These are phyloP conservation scores for Globisporangium cystogenes DNA, from an alignment of 352 stramenopile species.

Conservation along the genomic window DNA sequence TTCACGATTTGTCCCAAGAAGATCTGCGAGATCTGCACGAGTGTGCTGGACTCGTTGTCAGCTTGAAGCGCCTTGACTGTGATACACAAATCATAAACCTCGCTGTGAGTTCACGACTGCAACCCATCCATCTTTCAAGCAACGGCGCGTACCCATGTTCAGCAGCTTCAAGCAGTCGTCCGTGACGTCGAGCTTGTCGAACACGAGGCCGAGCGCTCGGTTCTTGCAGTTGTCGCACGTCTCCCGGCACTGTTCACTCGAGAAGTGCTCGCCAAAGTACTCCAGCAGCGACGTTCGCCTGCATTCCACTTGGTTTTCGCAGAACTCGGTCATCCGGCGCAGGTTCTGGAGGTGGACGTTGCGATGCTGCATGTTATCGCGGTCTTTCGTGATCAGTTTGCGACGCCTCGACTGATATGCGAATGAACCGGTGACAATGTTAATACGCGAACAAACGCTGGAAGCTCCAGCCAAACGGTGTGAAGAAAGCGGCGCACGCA, in stretches of 20 bases:
- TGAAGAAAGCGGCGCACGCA: slow-evolving; percentile 13
- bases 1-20: slow-evolving; percentile 68
- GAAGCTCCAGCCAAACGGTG: background rate
- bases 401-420: slow-evolving; percentile 42
- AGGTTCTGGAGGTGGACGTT: slow-evolving; percentile 79
- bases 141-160: slow-evolving; percentile 43
- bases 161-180: slow-evolving; percentile 59
- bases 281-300: too few species aligned
- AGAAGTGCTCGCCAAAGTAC: too few species aligned
- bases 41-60: slow-evolving; percentile 50
- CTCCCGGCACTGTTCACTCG: slow-evolving; percentile 33
- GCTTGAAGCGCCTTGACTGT: slow-evolving; percentile 58
- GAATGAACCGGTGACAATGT: background rate
- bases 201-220: slow-evolving; percentile 47
- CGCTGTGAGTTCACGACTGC: background rate
- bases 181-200: slow-evolving; percentile 76
- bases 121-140: background rate
- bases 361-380: slow-evolving; percentile 67
- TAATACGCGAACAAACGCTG: too few species aligned
- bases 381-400: slow-evolving; percentile 78
- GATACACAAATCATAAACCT: background rate
- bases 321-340: slow-evolving; percentile 61
- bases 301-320: slow-evolving; percentile 28
- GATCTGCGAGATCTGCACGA: slow-evolving; percentile 70
- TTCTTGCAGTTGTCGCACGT: slow-evolving; percentile 60